A percentile compares a stretch with the other conserved stretches of the same genome.
phyloP scores from a whole-genome alignment of 768 basidiomycete species.

The Porpolomopsis calyptriformis region DNA sequence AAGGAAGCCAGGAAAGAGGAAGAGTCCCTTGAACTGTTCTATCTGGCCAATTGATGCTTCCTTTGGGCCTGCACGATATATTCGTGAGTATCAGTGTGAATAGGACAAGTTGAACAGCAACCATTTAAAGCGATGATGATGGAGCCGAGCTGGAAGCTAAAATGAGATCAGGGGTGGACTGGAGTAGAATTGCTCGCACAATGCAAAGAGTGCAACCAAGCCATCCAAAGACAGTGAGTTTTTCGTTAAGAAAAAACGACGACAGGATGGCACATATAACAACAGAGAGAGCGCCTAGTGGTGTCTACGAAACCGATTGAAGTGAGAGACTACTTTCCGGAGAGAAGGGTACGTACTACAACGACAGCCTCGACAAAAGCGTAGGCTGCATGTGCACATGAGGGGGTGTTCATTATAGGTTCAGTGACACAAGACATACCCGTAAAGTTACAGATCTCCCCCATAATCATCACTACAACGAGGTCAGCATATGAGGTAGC shows the following conservation, averaged over 20 bases:
- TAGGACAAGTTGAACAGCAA: constrained; percentile 12
- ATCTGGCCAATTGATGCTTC: constrained; percentile 66
- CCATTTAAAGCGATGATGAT: constrained; percentile 88
- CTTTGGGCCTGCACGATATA: constrained; percentile 40
- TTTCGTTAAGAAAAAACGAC: constrained; percentile 88
- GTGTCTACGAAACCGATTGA: constrained; percentile 45
- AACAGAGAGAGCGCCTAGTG: constrained; percentile 91
- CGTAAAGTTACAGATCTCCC: constrained; percentile 79
- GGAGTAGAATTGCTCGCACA: constrained; percentile 32
- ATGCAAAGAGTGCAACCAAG: constrained; percentile 88
- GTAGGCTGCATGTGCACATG: constrained; percentile 42
- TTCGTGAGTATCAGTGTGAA: constrained; percentile 18
- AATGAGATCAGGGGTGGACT: constrained; percentile 2
- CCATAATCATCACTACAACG: constrained; percentile 61
- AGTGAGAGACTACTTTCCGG: background rate
- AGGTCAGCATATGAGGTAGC: background rate
- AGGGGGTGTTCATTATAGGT: constrained; percentile 13
- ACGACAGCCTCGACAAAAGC: constrained; percentile 89
- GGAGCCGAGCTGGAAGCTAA: constrained; percentile 53
- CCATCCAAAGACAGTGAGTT: constrained; percentile 93
- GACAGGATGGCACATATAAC: constrained; percentile 91
- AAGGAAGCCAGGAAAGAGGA: constrained; percentile 77
- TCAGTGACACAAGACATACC: constrained; percentile 38
- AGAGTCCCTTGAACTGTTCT: constrained; percentile 61
- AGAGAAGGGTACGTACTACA: constrained; percentile 45